Conservation (phyloP, 2,329 filamentous ascomycete genomes). For the Acrodontium crateriforme region DNA sequence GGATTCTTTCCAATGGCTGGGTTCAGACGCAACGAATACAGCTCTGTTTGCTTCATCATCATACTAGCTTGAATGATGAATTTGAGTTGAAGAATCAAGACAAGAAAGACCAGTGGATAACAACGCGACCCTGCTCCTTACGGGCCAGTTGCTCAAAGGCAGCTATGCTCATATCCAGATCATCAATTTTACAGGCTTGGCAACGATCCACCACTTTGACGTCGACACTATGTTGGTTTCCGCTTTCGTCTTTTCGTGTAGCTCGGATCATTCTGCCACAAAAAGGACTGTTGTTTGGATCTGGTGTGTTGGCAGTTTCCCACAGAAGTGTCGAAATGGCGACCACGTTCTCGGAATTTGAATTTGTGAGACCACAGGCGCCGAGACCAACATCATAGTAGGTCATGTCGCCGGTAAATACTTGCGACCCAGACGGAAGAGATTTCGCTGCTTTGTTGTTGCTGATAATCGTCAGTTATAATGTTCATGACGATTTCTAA, state of each 20-base stretch:
- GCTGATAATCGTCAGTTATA: constrained; percentile 2
- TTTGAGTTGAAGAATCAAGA: no score
- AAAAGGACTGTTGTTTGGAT: constrained; percentile 49
- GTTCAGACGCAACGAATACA: no score
- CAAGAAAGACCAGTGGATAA: constrained; percentile 21
- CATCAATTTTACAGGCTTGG: constrained; percentile 31
- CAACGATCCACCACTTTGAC: constrained; percentile 59
- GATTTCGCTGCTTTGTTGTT: no score
- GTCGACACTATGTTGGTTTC: constrained; percentile 38
- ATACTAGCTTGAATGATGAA: no score
- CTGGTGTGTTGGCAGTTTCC: constrained; percentile 20
- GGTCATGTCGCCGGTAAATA: constrained; percentile 50
- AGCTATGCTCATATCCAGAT: constrained; percentile 36
- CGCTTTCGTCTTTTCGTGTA: constrained; percentile 32
- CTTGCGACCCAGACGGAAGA: background rate
- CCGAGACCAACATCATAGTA: constrained; percentile 56
- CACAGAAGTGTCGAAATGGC: constrained; percentile 55
- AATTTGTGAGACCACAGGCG: constrained; percentile 50
- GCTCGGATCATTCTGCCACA: constrained; percentile 56
- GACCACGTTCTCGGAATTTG: constrained; percentile 44
- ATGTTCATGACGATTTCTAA: background rate
- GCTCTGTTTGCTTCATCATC: no score
- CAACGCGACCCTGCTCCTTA: constrained; percentile 16
- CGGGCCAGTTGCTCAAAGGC: constrained; percentile 35
- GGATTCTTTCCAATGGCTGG: no score